These are phyloP conservation scores for Jaenimonas drosophilae DNA, from an alignment of 208 protist species.

Conservation along the genomic window DNA sequence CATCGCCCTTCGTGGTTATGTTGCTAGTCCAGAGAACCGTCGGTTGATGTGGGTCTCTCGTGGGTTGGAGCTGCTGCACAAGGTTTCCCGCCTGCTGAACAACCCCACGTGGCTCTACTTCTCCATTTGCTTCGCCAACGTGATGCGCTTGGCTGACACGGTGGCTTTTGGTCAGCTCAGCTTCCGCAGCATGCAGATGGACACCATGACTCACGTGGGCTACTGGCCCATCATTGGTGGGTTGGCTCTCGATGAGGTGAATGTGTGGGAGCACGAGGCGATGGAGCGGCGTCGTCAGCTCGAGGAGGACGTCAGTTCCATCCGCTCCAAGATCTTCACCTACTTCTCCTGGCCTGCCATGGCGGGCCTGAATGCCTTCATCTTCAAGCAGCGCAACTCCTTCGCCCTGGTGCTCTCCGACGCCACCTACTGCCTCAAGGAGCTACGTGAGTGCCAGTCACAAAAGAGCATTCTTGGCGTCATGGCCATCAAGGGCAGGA, in stretches of 20 bases:
- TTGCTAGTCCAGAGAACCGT: slow-evolving; percentile 17
- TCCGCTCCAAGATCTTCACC: slow-evolving; percentile 76
- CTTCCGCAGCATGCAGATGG: slow-evolving; percentile 79
- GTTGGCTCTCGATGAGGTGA: slow-evolving; percentile 43
- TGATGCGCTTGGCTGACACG: slow-evolving; percentile 50
- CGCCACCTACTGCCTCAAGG: slow-evolving; percentile 25
- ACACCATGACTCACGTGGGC: slow-evolving; percentile 84
- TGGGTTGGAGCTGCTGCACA: slow-evolving; percentile 39
- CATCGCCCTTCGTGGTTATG: slow-evolving; percentile 48
- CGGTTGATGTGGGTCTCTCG: slow-evolving; percentile 18
- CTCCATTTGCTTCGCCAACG: slow-evolving; percentile 48
- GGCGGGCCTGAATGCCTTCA: slow-evolving; percentile 65
- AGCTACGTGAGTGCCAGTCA: slow-evolving; percentile 64
- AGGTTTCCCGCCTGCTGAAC: slow-evolving; percentile 53
- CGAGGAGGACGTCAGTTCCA: slow-evolving; percentile 53
- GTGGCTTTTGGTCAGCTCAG: slow-evolving; percentile 58
- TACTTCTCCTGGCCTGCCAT: slow-evolving; percentile 75
- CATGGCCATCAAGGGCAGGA: slow-evolving; percentile 14
- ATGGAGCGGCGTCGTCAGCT: slow-evolving; percentile 42
- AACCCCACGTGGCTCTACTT: slow-evolving; percentile 80
- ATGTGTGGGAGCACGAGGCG: slow-evolving; percentile 37
- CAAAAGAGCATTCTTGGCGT: slow-evolving; percentile 60
- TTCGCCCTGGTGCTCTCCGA: slow-evolving; percentile 32
- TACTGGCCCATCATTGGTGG: slow-evolving; percentile 67
- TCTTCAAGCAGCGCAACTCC: slow-evolving; percentile 46